These are phyloP conservation scores for Antitrichia curtipendula DNA, from an alignment of 225 moss, liverwort and hornwort species.

Conservation along the genomic window DNA sequence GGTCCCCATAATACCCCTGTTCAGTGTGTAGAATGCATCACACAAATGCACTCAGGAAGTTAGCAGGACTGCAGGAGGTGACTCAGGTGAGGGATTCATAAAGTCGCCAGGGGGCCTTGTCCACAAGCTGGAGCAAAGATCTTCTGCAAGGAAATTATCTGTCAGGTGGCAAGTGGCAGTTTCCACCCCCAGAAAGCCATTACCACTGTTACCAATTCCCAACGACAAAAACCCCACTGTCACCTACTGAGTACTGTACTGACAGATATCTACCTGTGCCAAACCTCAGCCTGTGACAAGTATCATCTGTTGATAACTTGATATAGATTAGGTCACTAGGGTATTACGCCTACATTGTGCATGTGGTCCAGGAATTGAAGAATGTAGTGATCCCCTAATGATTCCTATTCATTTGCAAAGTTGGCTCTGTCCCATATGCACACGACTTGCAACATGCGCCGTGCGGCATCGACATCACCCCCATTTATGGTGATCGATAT, in stretches of 20 bases:
- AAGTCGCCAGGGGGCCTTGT: background rate
- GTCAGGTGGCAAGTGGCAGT: background rate
- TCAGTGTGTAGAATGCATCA: background rate
- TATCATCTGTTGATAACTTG: background rate
- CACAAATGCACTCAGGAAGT: background rate
- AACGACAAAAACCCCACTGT: background rate
- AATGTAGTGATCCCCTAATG: constrained; percentile 26
- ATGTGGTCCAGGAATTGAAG: background rate
- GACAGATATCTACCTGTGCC: background rate
- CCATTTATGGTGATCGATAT: background rate
- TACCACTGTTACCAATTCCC: background rate
- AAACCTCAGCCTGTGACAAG: background rate
- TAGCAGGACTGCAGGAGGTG: background rate
- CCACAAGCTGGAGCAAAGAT: background rate
- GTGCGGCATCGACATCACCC: constrained; percentile 7
- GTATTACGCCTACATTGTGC: background rate
- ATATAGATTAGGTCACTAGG: background rate
- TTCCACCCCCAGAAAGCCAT: background rate
- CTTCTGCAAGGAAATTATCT: background rate
- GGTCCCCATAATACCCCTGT: too few species aligned
- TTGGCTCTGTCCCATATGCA: background rate
- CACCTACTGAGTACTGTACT: background rate
- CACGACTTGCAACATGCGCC: constrained; percentile 28
- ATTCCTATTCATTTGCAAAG: background rate
- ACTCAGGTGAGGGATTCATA: background rate